Evolutionary conservation across 2,329 filamentous ascomycete species (phyloP), one percentile per base, ranked within the genome.

Genomic region (Rutstroemia sydowiana): DNA sequence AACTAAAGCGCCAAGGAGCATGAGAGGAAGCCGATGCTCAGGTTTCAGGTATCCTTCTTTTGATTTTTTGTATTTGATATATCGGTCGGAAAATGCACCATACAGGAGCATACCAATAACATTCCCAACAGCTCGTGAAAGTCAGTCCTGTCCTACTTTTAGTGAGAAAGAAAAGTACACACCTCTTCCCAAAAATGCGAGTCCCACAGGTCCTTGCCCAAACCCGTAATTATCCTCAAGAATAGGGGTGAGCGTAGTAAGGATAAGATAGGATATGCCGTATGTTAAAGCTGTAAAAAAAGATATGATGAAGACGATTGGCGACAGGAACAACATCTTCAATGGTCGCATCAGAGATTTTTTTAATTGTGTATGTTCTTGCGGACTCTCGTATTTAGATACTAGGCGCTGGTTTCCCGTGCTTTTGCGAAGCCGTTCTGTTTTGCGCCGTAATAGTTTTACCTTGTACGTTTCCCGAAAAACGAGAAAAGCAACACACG

Each of bases 21-120:
- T 68, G 23, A 68, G 69, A 65, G 66, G 71, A 0, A 75, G 63
- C 0, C 71, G 65, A 20, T 66, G 65, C 47, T 75, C 72, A 0
- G 70, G 69, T 6, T 61, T 55, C 8, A 48, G 34, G 7, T 48
- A 40, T 16, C 45, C 45, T 18, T 41, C 45, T 41, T 41, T 5
- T 1, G 45, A 40, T n/a, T 41, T 48, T n/a, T n/a, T 48, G 34
- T 48, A 41, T 28, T 40, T 28, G 16, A 40, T 40, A 7, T 48
- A 48, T 14, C 45, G 21, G 7, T 48, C 36, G 11, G 45, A 48
- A 8, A 41, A 14, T 13, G 30, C 4, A 14, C 23, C 45, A 26
- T 30, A 47, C 14, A 47, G 20, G 0, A 47, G 14, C 34, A 47
- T 47, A 14, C 14, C 45, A 7, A 28, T 28, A 14, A 40, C 18